phyloP scores from a whole-genome alignment of 2,329 filamentous ascomycete species.

The Aspergillus ustus region DNA sequence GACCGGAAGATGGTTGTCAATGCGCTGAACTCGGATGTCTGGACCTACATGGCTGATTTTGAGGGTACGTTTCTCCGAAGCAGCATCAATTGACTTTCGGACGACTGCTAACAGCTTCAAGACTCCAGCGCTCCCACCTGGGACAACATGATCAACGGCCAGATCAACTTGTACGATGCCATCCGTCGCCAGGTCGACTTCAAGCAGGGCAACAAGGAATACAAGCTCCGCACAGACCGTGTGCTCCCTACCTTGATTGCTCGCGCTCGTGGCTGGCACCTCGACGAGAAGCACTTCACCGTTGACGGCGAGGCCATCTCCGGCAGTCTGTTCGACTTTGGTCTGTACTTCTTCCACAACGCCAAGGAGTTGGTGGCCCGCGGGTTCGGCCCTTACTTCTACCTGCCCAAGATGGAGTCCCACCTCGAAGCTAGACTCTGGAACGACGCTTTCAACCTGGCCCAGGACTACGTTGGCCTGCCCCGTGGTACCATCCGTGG shows the following conservation, averaged over 20 bases:
- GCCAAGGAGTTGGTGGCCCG: slow-evolving; percentile 82
- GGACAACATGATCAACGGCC: slow-evolving; percentile 99
- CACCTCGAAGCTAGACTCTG: slow-evolving; percentile 96
- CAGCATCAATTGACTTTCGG: background rate
- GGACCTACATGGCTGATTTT: slow-evolving; percentile 99
- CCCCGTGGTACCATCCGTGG: slow-evolving; percentile 88
- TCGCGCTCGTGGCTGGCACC: slow-evolving; percentile 93
- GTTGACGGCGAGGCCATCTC: slow-evolving; percentile 95
- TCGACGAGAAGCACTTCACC: slow-evolving; percentile 97
- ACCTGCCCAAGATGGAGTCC: slow-evolving; percentile 97
- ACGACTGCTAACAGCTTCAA: slow-evolving; percentile 42
- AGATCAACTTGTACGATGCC: slow-evolving; percentile 96
- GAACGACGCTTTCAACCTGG: slow-evolving; percentile 97
- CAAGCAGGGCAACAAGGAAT: slow-evolving; percentile 92
- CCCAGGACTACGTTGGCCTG: slow-evolving; percentile 91
- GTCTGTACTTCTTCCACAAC: slow-evolving; percentile 99
- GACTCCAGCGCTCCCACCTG: slow-evolving; percentile 95
- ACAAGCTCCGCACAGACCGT: slow-evolving; percentile 93
- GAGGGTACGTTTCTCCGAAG: slow-evolving; percentile 68
- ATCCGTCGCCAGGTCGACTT: slow-evolving; percentile 94
- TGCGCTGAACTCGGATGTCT: slow-evolving; percentile 92
- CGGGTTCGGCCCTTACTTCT: slow-evolving; percentile 93
- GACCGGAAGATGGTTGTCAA: slow-evolving; percentile 99
- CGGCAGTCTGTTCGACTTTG: slow-evolving; percentile 92
- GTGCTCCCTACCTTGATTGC: slow-evolving; percentile 88